Percentiles rank a stretch among this genome's conserved stretches.
Conservation (phyloP, 202 grass and related monocot species). For the Setaria viridis region DNA sequence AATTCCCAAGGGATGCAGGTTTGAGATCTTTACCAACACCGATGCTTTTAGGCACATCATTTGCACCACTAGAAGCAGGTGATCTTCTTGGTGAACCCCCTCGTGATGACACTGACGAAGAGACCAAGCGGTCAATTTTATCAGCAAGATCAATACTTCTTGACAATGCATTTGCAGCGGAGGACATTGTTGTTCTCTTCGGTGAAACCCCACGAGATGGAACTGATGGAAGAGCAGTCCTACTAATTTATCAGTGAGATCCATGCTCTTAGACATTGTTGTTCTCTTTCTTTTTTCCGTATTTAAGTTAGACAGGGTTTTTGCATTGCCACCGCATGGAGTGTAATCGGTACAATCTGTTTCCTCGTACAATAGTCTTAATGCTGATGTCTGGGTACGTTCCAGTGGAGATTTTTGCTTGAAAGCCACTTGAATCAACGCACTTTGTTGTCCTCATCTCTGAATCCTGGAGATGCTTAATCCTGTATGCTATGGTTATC, state of each 20-base stretch:
- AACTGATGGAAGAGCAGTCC: slow-evolving; percentile 49
- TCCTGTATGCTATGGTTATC: no score
- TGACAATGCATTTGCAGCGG: slow-evolving; percentile 60
- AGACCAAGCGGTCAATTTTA: slow-evolving; percentile 62
- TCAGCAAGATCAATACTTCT: slow-evolving; percentile 75
- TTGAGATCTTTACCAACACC: slow-evolving; percentile 55
- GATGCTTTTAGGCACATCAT: slow-evolving; percentile 30
- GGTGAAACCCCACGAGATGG: slow-evolving; percentile 61
- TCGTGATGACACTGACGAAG: slow-evolving; percentile 37
- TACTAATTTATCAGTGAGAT: slow-evolving; percentile 75
- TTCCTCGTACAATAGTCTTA: no score
- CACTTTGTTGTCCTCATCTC: no score
- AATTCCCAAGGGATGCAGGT: slow-evolving; percentile 47
- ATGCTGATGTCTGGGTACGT: no score
- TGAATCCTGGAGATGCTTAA: no score
- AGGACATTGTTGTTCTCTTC: slow-evolving; percentile 51
- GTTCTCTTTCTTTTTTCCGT: no score
- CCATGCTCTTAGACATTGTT: slow-evolving; percentile 69
- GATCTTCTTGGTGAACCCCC: slow-evolving; percentile 64
- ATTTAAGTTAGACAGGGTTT: no score
- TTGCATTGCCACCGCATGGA: no score
- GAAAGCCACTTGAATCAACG: no score
- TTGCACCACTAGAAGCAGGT: slow-evolving; percentile 42
- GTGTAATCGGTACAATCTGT: no score
- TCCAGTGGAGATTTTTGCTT: no score